A percentile compares a stretch with the other conserved stretches of the same genome.
Conservation (phyloP, 2,329 filamentous ascomycete species). For the Paraphaeosphaeria sporulosa region DNA sequence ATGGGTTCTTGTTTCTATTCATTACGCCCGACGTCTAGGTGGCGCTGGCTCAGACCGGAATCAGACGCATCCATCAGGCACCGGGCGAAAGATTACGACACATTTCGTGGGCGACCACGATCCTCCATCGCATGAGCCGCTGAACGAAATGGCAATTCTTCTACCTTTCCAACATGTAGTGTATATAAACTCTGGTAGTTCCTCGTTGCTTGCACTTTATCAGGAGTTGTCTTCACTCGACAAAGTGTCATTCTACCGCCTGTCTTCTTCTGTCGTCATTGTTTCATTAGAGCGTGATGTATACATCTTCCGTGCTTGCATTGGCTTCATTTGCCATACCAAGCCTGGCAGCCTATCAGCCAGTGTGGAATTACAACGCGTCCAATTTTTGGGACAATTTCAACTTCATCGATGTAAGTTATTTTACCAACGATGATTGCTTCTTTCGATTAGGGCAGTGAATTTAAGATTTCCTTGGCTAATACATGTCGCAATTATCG, state of each 20-base stretch:
- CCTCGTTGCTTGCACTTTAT: neutral
- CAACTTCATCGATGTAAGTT: conserved; percentile 22
- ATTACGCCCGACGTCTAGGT: neutral
- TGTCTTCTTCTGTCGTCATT: neutral
- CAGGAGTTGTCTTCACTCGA: neutral
- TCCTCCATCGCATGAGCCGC: neutral
- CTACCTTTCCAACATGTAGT: neutral
- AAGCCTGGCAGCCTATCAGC: neutral
- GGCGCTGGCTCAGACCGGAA: neutral
- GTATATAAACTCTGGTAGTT: neutral
- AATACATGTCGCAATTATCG: neutral
- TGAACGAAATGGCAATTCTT: neutral
- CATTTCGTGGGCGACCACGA: neutral
- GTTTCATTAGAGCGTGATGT: neutral
- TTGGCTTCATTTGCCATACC: neutral
- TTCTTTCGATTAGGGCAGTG: neutral
- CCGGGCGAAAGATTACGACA: neutral
- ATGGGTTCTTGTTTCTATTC: neutral
- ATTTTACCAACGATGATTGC: neutral
- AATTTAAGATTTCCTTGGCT: neutral
- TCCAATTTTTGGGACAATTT: conserved; percentile 31
- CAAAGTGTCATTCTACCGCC: neutral
- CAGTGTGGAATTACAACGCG: conserved; percentile 19
- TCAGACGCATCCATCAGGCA: neutral
- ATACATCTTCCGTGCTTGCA: neutral